Conservation (phyloP, 257 asterid genomes). For the Ilex asprella region DNA sequence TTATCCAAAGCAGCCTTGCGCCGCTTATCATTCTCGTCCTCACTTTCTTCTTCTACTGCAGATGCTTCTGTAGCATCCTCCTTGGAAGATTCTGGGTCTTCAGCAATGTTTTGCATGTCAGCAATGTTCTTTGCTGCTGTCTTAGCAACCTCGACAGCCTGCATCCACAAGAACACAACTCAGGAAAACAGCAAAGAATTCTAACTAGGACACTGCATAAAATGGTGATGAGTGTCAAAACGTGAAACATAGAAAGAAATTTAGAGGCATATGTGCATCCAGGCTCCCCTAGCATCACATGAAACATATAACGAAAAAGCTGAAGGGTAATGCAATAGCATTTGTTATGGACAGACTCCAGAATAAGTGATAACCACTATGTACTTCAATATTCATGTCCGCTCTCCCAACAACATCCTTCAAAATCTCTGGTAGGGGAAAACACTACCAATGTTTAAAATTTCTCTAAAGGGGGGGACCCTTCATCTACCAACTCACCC, state of each 20-base stretch:
- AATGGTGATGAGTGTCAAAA: not conserved
- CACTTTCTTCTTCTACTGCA: slow-evolving; percentile 54
- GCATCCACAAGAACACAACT: slow-evolving; percentile 4
- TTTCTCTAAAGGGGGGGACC: too few relatives aligned
- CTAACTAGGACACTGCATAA: not conserved
- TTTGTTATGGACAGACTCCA: not conserved
- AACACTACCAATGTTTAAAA: too few relatives aligned
- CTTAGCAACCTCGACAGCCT: slow-evolving; percentile 93
- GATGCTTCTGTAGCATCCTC: slow-evolving; percentile 40
- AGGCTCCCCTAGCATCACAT: too few relatives aligned
- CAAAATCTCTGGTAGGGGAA: too few relatives aligned
- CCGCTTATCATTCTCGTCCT: slow-evolving; percentile 56
- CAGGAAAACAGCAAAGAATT: not conserved
- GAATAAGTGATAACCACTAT: too few relatives aligned
- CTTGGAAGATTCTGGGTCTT: slow-evolving; percentile 65
- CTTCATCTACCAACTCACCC: too few relatives aligned
- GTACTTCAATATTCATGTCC: too few relatives aligned
- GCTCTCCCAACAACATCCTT: too few relatives aligned
- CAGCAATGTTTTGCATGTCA: slow-evolving; percentile 37
- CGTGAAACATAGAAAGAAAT: too few relatives aligned
- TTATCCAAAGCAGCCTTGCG: slow-evolving; percentile 69
- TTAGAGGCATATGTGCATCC: not conserved
- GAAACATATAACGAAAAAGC: not conserved
- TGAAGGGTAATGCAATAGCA: not conserved
- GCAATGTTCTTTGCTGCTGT: slow-evolving; percentile 39